Base-by-base conservation (phyloP, 345 rosid genomes). In the Brassica carinata region DNA sequence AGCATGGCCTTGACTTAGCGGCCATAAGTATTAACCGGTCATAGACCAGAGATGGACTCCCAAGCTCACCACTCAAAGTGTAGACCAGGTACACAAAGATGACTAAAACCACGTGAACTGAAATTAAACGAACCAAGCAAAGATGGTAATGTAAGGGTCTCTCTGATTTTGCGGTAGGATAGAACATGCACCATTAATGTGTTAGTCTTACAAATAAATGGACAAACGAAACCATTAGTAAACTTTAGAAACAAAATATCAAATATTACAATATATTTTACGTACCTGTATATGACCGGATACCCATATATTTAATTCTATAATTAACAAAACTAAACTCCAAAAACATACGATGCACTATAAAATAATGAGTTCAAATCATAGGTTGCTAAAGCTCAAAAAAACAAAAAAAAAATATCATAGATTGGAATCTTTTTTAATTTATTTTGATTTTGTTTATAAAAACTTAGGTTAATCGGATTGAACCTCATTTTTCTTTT, bases 61-160 rank as follows among this genome's bases (percentile, higher is more conserved):
- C 98, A 14, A 92, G 97, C 78, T 94, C 82, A 15, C 81, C 81
- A 80, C 97, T 92, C 7, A 89, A 85, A 0, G 97, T 87, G 84
- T 92, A 94, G 76, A 94, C 98, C 59, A 94, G 84, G 91, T 86
- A 94, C 71, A 89, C 90, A 59, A 91, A 94, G 80, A 91, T 79
- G 74, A 94, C 94, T 63, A 94, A 86, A 71, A 83, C 97, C 81
- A 85, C 89, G 80, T 94, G 98, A 62, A 94, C 98, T 92, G 85
- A 69, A 85, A 8, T 36, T 1, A 63, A 63, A 73, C 31, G 1
- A 31, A 73, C 15, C n/a, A 79, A 51, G 4, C 8, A 64, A 30
- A 2, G 23, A 7, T 64, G 23, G 43, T 31, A 64, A 64, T 33
- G 43, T 64, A 64, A 23, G 58, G 15, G 57, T 13, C 55, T 55